Evolutionary conservation across 2,329 filamentous ascomycete genomes (phyloP), one percentile per base, ranked within the genome.

Genomic region (Zymoseptoria brevis): DNA sequence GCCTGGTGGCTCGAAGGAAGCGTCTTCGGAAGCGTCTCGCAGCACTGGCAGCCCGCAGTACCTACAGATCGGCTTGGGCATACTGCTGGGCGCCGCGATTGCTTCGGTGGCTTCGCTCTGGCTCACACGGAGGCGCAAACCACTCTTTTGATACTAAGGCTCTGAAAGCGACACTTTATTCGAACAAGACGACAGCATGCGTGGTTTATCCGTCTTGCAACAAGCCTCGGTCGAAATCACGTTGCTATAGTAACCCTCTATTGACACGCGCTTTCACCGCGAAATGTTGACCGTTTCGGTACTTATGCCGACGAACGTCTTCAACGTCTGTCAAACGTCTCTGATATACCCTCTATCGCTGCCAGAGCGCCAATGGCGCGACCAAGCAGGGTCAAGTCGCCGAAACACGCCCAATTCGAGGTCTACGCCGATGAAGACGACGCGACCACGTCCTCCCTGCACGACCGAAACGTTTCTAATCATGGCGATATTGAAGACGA

Each of bases 281-380:
- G 26, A 13, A 41, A 45, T 16, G 35, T 45, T 45, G 35, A 45
- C 13, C 35, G 35, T 45, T 45, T 45, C 35, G 35, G 35, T 4
- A n/a, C 35, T n/a, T 7, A 45, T 45, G 13, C 35, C 35, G 13
- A 45, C 35, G 13, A 45, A 45, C 35, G 35, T 45, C 35, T 45
- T 45, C 35, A 45, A 45, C 35, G 35, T 45, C 35, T 45, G 35
- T 45, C 35, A 45, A 45, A 45, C 35, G 35, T 45, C 35, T 45
- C 13, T 4, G 35, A 45, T 16, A 45, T n/a, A 45, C 16, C 16
- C 16, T 16, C 35, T 7, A n/a, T 16, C 35, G 35, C 35, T 45
- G 35, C 4, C 13, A 6, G 35, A 19, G 53, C n/a, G 48, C 52
- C 87, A 71, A 88, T 88, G 19, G 79, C 73, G 29, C 81, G 77